Percentiles rank a stretch among this genome's conserved stretches.
Conservation (phyloP, 805 yeast species). For the Myxozyma lipomycoides region DNA sequence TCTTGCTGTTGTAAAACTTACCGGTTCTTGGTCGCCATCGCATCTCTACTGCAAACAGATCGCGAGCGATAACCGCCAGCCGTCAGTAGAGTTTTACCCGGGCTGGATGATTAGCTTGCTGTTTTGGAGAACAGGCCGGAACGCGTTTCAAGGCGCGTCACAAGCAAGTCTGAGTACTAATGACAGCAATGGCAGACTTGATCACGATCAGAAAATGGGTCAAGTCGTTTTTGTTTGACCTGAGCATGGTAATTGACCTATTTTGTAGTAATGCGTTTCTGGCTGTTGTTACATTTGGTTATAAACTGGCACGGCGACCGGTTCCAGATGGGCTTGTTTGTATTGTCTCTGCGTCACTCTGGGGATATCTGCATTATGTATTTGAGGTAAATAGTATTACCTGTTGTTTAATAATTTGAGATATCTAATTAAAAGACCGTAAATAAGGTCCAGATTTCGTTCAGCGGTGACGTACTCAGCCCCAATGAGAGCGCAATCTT, state of each 20-base stretch:
- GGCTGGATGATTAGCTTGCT: too few species aligned
- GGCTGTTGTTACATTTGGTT: neutral
- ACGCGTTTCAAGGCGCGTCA: neutral
- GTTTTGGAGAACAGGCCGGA: neutral
- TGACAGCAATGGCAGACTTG: constrained; percentile 1
- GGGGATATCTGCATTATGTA: constrained; percentile 21
- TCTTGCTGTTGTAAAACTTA: too few species aligned
- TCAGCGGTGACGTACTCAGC: constrained; percentile 24
- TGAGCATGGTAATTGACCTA: constrained; percentile 4
- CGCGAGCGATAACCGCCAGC: too few species aligned
- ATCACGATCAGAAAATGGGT: constrained; percentile 1
- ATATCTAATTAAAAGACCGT: constrained; percentile 6
- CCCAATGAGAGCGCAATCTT: constrained; percentile 12
- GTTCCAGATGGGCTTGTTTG: neutral
- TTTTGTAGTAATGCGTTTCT: constrained; percentile 1
- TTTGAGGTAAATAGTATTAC: constrained; percentile 8
- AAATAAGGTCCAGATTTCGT: constrained; percentile 16
- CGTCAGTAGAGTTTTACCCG: too few species aligned
- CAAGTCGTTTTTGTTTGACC: neutral
- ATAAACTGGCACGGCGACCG: neutral
- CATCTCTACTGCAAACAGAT: too few species aligned
- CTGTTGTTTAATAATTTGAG: neutral
- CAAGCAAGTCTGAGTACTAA: neutral
- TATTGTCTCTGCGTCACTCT: constrained; percentile 13
- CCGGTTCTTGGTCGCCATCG: too few species aligned